Evolutionary conservation across 2,329 filamentous ascomycete species (phyloP), one percentile per base, ranked within the genome.

Genomic region (Didymella exigua): DNA sequence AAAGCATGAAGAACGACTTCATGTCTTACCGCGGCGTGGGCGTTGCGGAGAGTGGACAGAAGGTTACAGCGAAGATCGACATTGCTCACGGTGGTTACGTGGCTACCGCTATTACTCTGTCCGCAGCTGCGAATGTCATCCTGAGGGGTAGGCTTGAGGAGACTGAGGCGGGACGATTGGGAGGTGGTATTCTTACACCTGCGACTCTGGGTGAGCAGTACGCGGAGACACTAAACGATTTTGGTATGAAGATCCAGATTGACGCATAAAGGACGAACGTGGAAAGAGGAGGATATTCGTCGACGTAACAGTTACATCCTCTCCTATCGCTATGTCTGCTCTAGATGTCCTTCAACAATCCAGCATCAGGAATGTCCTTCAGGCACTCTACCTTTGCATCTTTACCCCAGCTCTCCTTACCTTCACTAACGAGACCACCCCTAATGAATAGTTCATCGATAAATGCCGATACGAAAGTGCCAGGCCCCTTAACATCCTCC

Each of bases 401-500:
- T 5, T 43, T 45, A 18, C 50, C 42, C 54, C 63, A 60, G 10
- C 38, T 48, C 9, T 41, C 48, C 23, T 44, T 55, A 1, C 56
- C 64, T 14, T 61, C 55, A 7, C 49, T 62, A 34, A 66, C 33
- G 23, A 49, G 49, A 34, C 53, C 57, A 3, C 65, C 55, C 9
- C 44, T 23, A 11, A 34, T 23, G 47, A 81, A 84, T 45, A 89
- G 70, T 70, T 84, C 89, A 65, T 98, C 93, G 36, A 97, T 77
- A 68, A 97, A 93, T 0, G 88, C 88, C 0, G 91, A 89, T 11
- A 96, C 86, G 78, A 97, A 97, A 0, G 87, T 91, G 0, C 93
- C 93, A 0, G 93, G 92, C 0, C 93, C 93, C 54, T 80, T 81
- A 3, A 95, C 90, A 59, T 87, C 82, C 0, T 77, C 74, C 47